These are phyloP conservation scores for Phalaenopsis hybrid DNA, from an alignment of 116 monocot genomes.

Conservation along the genomic window DNA sequence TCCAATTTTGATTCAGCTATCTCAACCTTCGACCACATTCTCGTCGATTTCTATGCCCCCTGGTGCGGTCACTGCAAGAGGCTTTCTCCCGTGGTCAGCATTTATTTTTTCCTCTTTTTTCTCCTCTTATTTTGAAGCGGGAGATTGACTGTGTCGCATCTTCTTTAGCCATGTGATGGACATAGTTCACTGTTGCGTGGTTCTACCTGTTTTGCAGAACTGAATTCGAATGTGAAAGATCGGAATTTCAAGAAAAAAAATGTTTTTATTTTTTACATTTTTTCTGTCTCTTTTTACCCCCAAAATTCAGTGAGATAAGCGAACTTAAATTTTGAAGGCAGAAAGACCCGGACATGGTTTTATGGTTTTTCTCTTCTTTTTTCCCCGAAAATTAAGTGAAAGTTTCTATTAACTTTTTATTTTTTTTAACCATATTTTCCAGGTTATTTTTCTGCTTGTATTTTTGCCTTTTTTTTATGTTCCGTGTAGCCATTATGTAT, in stretches of 20 bases:
- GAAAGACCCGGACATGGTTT: not conserved
- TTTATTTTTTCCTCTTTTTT: not conserved
- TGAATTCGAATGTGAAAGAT: not conserved
- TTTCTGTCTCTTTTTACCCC: not conserved
- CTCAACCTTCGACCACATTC: slow-evolving; percentile 61
- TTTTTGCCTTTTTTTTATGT: not conserved
- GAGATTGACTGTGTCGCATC: not conserved
- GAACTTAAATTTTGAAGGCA: not conserved
- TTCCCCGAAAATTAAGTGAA: not conserved
- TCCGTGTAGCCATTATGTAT: not conserved
- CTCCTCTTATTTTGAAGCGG: not conserved
- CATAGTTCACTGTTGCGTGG: not conserved
- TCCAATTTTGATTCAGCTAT: slow-evolving; percentile 70
- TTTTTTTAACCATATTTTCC: not conserved
- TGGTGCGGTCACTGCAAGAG: slow-evolving; percentile 98
- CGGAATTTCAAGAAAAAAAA: not conserved
- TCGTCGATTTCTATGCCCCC: slow-evolving; percentile 92
- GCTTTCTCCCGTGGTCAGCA: slow-evolving; percentile 67
- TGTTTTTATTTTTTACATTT: not conserved
- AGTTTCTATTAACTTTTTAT: not conserved
- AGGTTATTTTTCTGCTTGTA: not conserved
- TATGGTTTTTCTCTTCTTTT: not conserved
- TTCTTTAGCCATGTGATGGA: not conserved
- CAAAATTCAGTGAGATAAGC: not conserved
- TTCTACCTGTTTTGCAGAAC: not conserved